phyloP scores from a whole-genome alignment of 2,329 filamentous ascomycete species.

The Fusarium sp. region DNA sequence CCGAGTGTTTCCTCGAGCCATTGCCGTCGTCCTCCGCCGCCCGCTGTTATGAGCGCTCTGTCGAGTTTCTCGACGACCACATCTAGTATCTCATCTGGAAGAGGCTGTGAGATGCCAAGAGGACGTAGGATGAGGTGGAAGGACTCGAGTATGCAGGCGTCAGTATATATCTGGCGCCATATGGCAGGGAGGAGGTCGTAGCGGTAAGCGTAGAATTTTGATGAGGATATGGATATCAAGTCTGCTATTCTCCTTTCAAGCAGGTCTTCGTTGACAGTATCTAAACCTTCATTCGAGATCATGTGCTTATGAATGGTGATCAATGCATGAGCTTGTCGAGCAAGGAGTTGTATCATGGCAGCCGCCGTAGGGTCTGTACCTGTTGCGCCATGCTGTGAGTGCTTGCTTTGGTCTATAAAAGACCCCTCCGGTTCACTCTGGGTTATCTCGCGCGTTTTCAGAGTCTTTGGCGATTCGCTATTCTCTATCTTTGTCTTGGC shows the following conservation, averaged over 20 bases:
- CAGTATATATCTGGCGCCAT: conserved; percentile 79
- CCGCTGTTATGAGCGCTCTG: conserved; percentile 79
- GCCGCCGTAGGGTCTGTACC: conserved; percentile 18
- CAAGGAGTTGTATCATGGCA: conserved; percentile 46
- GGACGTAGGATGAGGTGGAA: conserved; percentile 49
- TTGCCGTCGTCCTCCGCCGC: conserved; percentile 62
- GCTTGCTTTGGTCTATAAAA: background rate
- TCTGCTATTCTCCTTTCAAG: conserved; percentile 62
- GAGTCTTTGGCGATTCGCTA: background rate
- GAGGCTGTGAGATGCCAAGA: conserved; percentile 1
- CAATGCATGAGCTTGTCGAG: conserved; percentile 45
- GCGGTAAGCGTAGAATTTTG: conserved; percentile 76
- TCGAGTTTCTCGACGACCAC: conserved; percentile 75
- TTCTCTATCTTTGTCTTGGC: background rate
- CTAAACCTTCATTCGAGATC: background rate
- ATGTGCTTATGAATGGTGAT: conserved; percentile 39
- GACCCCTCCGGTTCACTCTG: background rate
- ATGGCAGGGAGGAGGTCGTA: conserved; percentile 73
- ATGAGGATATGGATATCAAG: conserved; percentile 67
- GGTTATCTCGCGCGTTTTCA: background rate
- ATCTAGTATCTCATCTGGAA: conserved; percentile 54
- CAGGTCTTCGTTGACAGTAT: conserved; percentile 39
- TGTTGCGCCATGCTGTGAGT: background rate
- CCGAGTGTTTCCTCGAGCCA: conserved; percentile 65
- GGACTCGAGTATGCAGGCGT: conserved; percentile 74